phyloP scores from a whole-genome alignment of 2,329 filamentous ascomycete species.

The Epichloe glyceriae region DNA sequence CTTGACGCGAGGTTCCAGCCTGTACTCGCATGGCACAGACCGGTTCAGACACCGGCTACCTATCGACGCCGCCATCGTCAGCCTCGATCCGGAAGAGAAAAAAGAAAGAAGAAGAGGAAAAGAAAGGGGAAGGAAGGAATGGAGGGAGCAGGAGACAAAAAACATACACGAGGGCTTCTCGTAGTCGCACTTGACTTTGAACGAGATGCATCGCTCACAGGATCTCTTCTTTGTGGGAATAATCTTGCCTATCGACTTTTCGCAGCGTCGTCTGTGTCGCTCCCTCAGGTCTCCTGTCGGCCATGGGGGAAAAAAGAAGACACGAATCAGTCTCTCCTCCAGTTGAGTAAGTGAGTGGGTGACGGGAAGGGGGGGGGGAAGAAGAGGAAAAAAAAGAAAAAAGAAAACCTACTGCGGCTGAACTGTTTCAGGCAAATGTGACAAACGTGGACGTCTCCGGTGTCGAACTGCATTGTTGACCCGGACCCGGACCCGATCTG shows the following conservation, averaged over 20 bases:
- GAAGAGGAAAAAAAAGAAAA: not conserved
- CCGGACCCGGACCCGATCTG: constrained; percentile 1
- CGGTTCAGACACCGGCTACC: constrained; percentile 6
- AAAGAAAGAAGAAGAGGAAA: too few species aligned
- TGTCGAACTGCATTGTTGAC: constrained; percentile 2
- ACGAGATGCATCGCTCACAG: constrained; percentile 7
- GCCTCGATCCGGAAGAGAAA: not conserved
- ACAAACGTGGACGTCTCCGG: constrained; percentile 5
- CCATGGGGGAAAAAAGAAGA: too few species aligned
- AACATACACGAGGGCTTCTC: constrained; percentile 6
- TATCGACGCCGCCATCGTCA: not conserved
- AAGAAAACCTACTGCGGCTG: constrained; percentile 3
- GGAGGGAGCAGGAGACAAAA: not conserved
- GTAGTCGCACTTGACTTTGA: constrained; percentile 8
- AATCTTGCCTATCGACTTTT: constrained; percentile 7
- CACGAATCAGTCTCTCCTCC: too few species aligned
- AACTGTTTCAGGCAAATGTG: constrained; percentile 8
- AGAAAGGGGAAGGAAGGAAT: not conserved
- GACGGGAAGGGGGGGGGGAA: not conserved
- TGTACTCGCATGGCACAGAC: constrained; percentile 6
- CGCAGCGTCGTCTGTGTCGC: constrained; percentile 6
- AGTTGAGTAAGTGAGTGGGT: too few species aligned
- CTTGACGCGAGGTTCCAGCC: constrained; percentile 7
- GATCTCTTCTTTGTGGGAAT: constrained; percentile 8
- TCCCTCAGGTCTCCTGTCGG: constrained; percentile 5